Evolutionary conservation across 495 filamentous ascomycete species (phyloP).

Genomic region (Astrothelium subdiscretum): DNA sequence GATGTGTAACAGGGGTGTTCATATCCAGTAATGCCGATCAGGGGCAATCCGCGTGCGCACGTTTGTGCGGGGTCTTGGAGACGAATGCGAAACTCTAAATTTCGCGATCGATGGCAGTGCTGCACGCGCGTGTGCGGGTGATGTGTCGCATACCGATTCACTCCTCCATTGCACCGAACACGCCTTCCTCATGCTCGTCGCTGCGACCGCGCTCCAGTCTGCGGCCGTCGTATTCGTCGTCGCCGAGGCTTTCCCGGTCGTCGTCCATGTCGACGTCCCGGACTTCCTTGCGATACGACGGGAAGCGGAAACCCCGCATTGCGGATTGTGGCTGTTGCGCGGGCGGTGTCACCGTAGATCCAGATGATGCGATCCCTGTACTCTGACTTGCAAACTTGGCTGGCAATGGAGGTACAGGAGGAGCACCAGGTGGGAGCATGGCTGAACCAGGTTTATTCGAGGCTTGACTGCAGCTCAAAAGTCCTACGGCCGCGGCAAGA

Average conservation of each 20-base stretch:
- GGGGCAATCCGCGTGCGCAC: background rate
- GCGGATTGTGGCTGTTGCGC: conserved; percentile 20
- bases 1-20: background rate
- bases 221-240: conserved; percentile 65
- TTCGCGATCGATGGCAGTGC: too few relatives aligned
- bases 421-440: conserved; percentile 61
- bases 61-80: conserved; percentile 8
- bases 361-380: conserved; percentile 10
- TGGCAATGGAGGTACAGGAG: conserved; percentile 77
- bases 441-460: conserved; percentile 63
- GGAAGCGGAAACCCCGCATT: conserved; percentile 7
- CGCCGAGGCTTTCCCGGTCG: conserved; percentile 42
- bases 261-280: conserved; percentile 59
- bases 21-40: background rate
- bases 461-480: conserved; percentile 81
- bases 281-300: conserved; percentile 20
- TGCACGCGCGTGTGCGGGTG: too few relatives aligned
- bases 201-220: conserved; percentile 42
- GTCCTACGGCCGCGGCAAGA: conserved; percentile 79
- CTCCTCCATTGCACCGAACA: conserved; percentile 96
- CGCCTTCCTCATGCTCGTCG: conserved; percentile 87
- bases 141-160: conserved; percentile 22
- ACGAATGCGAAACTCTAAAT: background rate
- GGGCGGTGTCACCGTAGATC: conserved; percentile 20
- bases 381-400: conserved; percentile 50